Base-by-base conservation (phyloP, 106 monocot genomes). In the Allium fistulosum region DNA sequence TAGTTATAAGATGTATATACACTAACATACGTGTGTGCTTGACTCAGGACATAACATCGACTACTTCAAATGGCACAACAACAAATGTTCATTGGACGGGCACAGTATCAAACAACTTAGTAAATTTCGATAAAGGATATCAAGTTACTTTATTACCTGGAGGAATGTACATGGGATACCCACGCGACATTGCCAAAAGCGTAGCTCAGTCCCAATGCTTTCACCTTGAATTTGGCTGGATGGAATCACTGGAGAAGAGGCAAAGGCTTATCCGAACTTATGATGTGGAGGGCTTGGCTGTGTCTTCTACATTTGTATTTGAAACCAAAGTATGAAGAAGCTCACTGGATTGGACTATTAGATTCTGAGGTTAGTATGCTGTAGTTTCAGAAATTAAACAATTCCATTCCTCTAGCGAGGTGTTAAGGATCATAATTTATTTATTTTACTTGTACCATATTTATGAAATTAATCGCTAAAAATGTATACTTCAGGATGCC, bases 151-250 rank as follows among this genome's bases (percentile, higher is more conserved):
- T 92, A 48, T 69, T 97, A 62, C 92, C 88, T 55, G 85, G 91
- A 72, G 96, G 92, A 8, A 89, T 97, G 85, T 97, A 92, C 64
- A 77, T 97, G 83, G 96, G 96, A 63, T 97, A 72, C 74, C 92
- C 96, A 7, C 63, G 76, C 22, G 82, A 97, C 62, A 65, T 92
- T 13, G 76, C 77, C 63, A 97, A 84, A 67, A 82, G 71, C 59
- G 88, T 97, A 0, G 77, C 83, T 9, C 66, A 89, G n/a, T 78
- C 72, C 50, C 88, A 92, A 45, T 84, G 88, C 58, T 97, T 97
- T 70, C 96, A 88, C 78, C 70, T 97, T 6, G 96, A 97, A 67
- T 86, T 97, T 52, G 84, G 96, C 52, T 97, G 96, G 96, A 80
- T 88, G 84, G 96, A 97, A 63, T 92, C 91, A 17, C 79, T 80